phyloP scores from a whole-genome alignment of 2,329 filamentous ascomycete genomes.

The Hypoxylon sp. region DNA sequence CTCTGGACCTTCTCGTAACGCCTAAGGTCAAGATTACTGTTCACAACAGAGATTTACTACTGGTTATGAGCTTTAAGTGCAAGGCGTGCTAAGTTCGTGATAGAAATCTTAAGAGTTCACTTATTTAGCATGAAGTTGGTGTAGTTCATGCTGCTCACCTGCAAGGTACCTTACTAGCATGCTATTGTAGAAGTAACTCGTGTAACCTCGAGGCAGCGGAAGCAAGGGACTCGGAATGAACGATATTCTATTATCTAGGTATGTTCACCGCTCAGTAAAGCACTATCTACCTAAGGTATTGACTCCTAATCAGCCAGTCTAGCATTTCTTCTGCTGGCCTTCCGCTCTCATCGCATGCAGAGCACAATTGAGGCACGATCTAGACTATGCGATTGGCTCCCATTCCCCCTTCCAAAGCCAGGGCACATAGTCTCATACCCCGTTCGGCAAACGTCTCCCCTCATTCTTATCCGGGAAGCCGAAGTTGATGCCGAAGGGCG shows the following conservation, averaged over 20 bases:
- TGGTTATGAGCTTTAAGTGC: too few relatives aligned
- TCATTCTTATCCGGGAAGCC: slow-evolving; percentile 78
- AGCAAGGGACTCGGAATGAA: background rate
- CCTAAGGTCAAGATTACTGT: too few relatives aligned
- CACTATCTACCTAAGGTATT: background rate
- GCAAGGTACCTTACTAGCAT: too few relatives aligned
- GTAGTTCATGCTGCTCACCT: too few relatives aligned
- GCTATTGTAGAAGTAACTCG: background rate
- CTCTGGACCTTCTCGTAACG: too few relatives aligned
- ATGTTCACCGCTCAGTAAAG: background rate
- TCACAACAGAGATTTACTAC: too few relatives aligned
- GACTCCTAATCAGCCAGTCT: background rate
- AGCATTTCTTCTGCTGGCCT: background rate
- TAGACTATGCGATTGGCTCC: background rate
- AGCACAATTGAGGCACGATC: background rate
- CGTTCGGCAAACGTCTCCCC: slow-evolving; percentile 51
- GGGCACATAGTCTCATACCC: slow-evolving; percentile 13
- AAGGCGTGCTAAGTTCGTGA: too few relatives aligned
- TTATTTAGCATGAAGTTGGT: too few relatives aligned
- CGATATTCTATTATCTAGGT: slow-evolving; percentile 21
- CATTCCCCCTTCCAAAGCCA: background rate
- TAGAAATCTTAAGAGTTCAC: too few relatives aligned
- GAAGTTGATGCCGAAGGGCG: slow-evolving; percentile 77
- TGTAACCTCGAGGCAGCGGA: background rate
- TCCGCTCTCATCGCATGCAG: background rate